These are phyloP conservation scores for Moniliella sp. DNA, from an alignment of 1,284 basidiomycete genomes.

Conservation along the genomic window DNA sequence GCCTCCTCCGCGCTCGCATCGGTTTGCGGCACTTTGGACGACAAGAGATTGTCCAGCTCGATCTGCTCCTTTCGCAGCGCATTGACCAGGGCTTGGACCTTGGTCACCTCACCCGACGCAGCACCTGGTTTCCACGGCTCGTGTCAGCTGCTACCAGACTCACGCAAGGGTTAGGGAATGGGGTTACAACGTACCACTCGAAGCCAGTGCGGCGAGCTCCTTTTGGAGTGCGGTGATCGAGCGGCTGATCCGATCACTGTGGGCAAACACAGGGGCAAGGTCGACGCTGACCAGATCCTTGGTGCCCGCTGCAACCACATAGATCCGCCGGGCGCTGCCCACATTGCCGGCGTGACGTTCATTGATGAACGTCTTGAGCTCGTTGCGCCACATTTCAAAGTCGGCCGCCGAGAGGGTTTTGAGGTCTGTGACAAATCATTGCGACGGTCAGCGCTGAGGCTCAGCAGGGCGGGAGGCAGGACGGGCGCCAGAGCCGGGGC, in stretches of 20 bases:
- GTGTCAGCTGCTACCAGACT: too few species aligned
- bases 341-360: conserved; percentile 5
- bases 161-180: too few species aligned
- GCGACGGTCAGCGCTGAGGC: too few species aligned
- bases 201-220: conserved; percentile 2
- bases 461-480: too few species aligned
- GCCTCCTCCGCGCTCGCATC: too few species aligned
- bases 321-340: conserved; percentile 10
- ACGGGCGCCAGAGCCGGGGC: not conserved
- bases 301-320: conserved; percentile 9
- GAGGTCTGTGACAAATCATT: conserved; percentile 13
- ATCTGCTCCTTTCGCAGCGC: too few species aligned
- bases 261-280: conserved; percentile 10
- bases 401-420: conserved; percentile 24
- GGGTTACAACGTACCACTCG: too few species aligned
- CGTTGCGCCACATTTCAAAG: conserved; percentile 22
- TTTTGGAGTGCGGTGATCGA: conserved; percentile 10
- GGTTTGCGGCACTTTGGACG: too few species aligned
- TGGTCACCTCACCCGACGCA: too few species aligned
- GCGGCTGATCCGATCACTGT: conserved; percentile 11
- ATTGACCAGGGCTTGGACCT: too few species aligned
- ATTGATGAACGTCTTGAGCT: conserved; percentile 24
- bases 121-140: too few species aligned
- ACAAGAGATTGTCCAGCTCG: too few species aligned
- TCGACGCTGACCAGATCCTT: conserved; percentile 16